These are phyloP conservation scores for Holtermannia corniformis DNA, from an alignment of 768 basidiomycete genomes.

Conservation along the genomic window DNA sequence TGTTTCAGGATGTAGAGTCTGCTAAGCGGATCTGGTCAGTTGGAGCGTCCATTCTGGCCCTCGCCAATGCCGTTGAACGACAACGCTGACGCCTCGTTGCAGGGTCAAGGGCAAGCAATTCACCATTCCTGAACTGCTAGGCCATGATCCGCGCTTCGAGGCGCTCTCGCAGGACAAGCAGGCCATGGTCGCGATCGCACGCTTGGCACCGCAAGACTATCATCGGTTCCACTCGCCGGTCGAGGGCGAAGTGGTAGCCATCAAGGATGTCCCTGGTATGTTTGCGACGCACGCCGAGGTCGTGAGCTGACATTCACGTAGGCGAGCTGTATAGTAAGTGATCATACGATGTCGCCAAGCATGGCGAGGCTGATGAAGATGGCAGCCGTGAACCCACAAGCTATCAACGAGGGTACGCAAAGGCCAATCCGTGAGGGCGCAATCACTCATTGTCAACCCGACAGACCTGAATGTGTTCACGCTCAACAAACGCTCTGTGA, in stretches of 20 bases:
- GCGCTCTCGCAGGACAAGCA: constrained; percentile 30
- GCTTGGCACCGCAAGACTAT: constrained; percentile 71
- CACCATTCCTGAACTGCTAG: constrained; percentile 55
- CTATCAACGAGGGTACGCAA: constrained; percentile 58
- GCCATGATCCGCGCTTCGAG: constrained; percentile 45
- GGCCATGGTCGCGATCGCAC: constrained; percentile 53
- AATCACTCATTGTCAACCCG: constrained; percentile 13
- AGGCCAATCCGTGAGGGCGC: constrained; percentile 50
- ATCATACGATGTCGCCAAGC: constrained; percentile 15
- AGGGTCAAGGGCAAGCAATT: constrained; percentile 64
- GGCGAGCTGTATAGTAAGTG: constrained; percentile 38
- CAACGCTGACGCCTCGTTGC: not conserved
- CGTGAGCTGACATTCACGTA: constrained; percentile 1
- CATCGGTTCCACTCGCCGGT: constrained; percentile 70
- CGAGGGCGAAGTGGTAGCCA: constrained; percentile 47
- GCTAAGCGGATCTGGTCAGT: constrained; percentile 62
- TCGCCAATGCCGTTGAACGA: not conserved
- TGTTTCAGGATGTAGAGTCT: constrained; percentile 52
- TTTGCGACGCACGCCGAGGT: too few relatives aligned
- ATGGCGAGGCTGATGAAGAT: not conserved
- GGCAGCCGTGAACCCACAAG: constrained; percentile 61
- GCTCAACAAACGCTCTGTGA: constrained; percentile 38
- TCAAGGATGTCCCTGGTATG: constrained; percentile 34
- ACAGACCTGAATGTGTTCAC: constrained; percentile 41
- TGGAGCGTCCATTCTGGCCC: not conserved